Percentiles rank a stretch among this genome's conserved stretches.
phyloP scores from a whole-genome alignment of 1,139 yeast species.

The Kodamaea sp. region DNA sequence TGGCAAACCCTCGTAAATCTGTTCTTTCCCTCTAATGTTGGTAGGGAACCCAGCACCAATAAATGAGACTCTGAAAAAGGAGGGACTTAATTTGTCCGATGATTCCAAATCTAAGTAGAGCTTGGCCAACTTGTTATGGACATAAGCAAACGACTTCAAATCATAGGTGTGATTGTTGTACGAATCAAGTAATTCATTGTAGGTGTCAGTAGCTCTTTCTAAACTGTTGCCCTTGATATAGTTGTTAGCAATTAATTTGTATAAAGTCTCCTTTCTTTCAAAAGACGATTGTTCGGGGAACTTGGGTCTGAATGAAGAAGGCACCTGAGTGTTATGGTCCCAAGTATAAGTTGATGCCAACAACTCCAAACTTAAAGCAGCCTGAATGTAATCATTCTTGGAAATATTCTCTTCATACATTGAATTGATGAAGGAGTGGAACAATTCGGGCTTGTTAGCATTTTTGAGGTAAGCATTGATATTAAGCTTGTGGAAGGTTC shows the following conservation, averaged over 20 bases:
- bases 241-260: conserved; percentile 70
- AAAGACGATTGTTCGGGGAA: conserved; percentile 80
- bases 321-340: conserved; percentile 61
- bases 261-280: conserved; percentile 76
- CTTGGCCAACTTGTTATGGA: conserved; percentile 67
- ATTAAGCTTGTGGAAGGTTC: conserved; percentile 78
- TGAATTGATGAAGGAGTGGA: conserved; percentile 74
- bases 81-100: conserved; percentile 72
- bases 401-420: conserved; percentile 66
- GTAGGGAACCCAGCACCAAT: conserved; percentile 86
- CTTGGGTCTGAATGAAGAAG: conserved; percentile 63
- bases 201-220: conserved; percentile 39
- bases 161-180: conserved; percentile 76
- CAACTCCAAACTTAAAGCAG: conserved; percentile 77
- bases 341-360: conserved; percentile 78
- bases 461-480: conserved; percentile 77
- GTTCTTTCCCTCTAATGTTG: conserved; percentile 72
- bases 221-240: conserved; percentile 63
- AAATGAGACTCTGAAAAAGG: conserved; percentile 77
- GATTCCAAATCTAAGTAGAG: conserved; percentile 69
- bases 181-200: conserved; percentile 74
- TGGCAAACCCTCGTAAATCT: conserved; percentile 83
- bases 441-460: conserved; percentile 77
- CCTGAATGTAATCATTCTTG: conserved; percentile 72
- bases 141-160: conserved; percentile 72